Evolutionary conservation across 805 yeast species (phyloP).

Genomic region (Candida andamanensis): DNA sequence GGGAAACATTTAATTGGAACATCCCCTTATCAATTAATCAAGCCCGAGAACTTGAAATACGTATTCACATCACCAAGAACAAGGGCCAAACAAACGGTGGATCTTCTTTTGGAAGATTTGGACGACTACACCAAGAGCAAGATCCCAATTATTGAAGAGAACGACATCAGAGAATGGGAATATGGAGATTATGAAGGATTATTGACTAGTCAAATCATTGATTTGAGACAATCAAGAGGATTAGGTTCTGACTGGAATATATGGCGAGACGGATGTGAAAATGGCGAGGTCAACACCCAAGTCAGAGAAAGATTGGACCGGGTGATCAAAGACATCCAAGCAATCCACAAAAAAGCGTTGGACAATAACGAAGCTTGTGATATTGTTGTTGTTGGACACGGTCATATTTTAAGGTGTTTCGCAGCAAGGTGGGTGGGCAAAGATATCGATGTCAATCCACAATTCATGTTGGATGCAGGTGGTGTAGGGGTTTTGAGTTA

Average conservation of each 20-base stretch:
- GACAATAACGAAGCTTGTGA: conserved; percentile 56
- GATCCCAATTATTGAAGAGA: conserved; percentile 47
- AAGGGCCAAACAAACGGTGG: conserved; percentile 73
- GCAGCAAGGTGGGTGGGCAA: conserved; percentile 82
- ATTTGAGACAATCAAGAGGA: conserved; percentile 41
- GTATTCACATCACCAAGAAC: conserved; percentile 76
- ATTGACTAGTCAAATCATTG: conserved; percentile 60
- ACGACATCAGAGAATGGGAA: conserved; percentile 89
- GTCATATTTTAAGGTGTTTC: conserved; percentile 85
- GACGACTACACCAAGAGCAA: conserved; percentile 36
- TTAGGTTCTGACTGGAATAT: conserved; percentile 58
- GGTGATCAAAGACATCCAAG: conserved; percentile 59
- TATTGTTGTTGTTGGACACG: conserved; percentile 83
- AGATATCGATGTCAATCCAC: conserved; percentile 61
- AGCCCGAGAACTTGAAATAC: conserved; percentile 57
- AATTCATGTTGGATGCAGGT: conserved; percentile 86
- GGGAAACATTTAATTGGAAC: conserved; percentile 65
- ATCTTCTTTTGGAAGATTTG: conserved; percentile 52
- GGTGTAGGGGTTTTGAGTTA: conserved; percentile 91
- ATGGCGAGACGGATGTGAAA: conserved; percentile 92
- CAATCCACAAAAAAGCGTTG: conserved; percentile 52
- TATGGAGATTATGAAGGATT: conserved; percentile 95
- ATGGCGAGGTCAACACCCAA: conserved; percentile 68
- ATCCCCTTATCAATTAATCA: conserved; percentile 48
- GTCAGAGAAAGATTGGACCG: conserved; percentile 70